Conservation (phyloP, 495 filamentous ascomycete species). For the Neurospora pannonica region DNA sequence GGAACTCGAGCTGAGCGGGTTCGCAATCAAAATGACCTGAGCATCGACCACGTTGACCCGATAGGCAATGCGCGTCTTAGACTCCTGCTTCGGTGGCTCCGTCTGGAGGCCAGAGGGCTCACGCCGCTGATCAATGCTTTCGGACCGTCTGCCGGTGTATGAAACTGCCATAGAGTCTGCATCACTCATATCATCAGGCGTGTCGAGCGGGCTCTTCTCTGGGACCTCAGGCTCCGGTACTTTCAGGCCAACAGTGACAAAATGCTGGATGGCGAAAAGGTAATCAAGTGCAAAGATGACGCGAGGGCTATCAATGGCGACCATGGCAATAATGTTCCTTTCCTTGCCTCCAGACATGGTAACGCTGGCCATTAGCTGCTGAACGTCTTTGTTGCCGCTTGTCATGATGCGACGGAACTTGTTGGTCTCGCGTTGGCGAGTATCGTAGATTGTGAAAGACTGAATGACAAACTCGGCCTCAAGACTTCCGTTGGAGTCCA, state of each 20-base stretch:
- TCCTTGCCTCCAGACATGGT: constrained; percentile 84
- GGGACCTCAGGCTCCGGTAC: constrained; percentile 45
- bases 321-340: constrained; percentile 74
- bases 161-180: constrained; percentile 38
- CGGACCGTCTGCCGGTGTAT: constrained; percentile 20
- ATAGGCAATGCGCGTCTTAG: constrained; percentile 71
- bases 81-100: constrained; percentile 20
- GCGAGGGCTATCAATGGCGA: constrained; percentile 92
- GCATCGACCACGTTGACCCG: constrained; percentile 91
- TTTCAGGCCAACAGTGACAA: constrained; percentile 59
- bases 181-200: constrained; percentile 51
- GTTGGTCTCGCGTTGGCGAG: constrained; percentile 73
- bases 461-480: constrained; percentile 92
- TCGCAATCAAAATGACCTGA: constrained; percentile 90
- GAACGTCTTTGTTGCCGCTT: constrained; percentile 81
- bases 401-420: constrained; percentile 99
- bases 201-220: constrained; percentile 46
- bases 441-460: constrained; percentile 91
- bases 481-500: constrained; percentile 84
- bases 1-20: constrained; percentile 77
- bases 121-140: constrained; percentile 10
- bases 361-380: constrained; percentile 96
- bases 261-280: constrained; percentile 78
- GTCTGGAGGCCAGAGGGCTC: background rate
- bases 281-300: constrained; percentile 95